A percentile compares a stretch with the other conserved stretches of the same genome.
Conservation (phyloP, 2,329 filamentous ascomycete species). For the Ceratocystis cubensis region DNA sequence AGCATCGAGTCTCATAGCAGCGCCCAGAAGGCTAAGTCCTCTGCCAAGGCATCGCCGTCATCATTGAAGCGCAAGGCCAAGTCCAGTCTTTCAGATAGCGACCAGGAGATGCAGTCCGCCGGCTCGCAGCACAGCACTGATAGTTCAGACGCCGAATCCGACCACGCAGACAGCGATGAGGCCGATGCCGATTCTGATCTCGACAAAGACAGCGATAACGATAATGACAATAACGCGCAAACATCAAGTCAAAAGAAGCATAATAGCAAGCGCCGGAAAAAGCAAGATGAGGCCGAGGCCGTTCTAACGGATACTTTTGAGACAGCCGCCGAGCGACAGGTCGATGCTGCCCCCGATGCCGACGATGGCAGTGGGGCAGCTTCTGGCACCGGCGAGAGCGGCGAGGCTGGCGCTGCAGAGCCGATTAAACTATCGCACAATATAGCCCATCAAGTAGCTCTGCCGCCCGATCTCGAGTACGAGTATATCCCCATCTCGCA, state of each 20-base stretch:
- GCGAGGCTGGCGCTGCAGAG: conserved; percentile 37
- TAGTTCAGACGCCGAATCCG: conserved; percentile 13
- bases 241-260: conserved; percentile 24
- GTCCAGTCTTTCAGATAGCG: conserved; percentile 2
- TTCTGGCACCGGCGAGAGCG: not conserved
- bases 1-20: not conserved
- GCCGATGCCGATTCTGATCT: conserved; percentile 25
- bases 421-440: conserved; percentile 85
- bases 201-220: conserved; percentile 27
- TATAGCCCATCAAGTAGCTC: conserved; percentile 92
- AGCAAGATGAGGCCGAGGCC: conserved; percentile 51
- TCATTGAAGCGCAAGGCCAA: conserved; percentile 24
- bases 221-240: conserved; percentile 27
- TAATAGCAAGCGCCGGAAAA: conserved; percentile 47
- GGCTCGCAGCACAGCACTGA: conserved; percentile 39
- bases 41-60: conserved; percentile 3
- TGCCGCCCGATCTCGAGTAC: conserved; percentile 88
- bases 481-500: conserved; percentile 89
- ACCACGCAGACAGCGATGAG: conserved; percentile 24
- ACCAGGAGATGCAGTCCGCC: not conserved
- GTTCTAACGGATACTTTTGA: conserved; percentile 89
- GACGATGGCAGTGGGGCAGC: conserved; percentile 13
- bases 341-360: conserved; percentile 30
- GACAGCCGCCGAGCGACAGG: conserved; percentile 84
- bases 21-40: not conserved